Conservation (phyloP, 345 rosid genomes). For the Erysimum cheiranthoides region DNA sequence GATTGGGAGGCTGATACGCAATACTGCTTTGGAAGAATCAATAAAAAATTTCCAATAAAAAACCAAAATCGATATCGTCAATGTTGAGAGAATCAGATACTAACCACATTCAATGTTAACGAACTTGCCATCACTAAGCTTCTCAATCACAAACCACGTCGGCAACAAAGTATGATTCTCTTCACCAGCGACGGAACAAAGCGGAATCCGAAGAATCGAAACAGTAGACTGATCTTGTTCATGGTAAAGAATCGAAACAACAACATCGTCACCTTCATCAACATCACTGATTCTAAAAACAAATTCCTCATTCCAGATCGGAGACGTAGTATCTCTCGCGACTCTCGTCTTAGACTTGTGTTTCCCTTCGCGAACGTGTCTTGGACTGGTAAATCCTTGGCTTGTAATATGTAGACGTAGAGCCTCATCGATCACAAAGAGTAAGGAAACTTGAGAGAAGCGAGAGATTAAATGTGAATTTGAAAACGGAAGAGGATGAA, state of each 20-base stretch:
- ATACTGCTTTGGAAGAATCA: slow-evolving; percentile 68
- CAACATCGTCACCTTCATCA: slow-evolving; percentile 53
- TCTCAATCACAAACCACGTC: slow-evolving; percentile 72
- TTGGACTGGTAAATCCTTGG: slow-evolving; percentile 59
- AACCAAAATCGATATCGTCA: neutral
- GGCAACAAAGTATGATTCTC: slow-evolving; percentile 72
- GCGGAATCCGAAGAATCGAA: slow-evolving; percentile 55
- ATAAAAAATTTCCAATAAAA: neutral
- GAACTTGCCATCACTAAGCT: slow-evolving; percentile 54
- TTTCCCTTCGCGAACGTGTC: slow-evolving; percentile 73
- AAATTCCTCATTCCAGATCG: slow-evolving; percentile 87
- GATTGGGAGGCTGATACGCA: slow-evolving; percentile 98
- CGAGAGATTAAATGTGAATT: neutral
- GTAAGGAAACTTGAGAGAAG: slow-evolving; percentile 13
- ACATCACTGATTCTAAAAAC: slow-evolving; percentile 53
- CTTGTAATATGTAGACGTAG: slow-evolving; percentile 74
- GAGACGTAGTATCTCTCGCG: slow-evolving; percentile 47
- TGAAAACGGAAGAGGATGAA: slow-evolving; percentile 15
- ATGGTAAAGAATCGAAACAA: slow-evolving; percentile 56
- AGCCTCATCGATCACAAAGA: slow-evolving; percentile 58
- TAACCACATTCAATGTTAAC: slow-evolving; percentile 63
- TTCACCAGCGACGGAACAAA: slow-evolving; percentile 54
- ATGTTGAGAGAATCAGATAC: slow-evolving; percentile 22
- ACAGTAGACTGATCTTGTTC: slow-evolving; percentile 52
- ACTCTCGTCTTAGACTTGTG: slow-evolving; percentile 67